Base-by-base conservation (phyloP, 257 asterid genomes). In the Nicotiana noctiflora region DNA sequence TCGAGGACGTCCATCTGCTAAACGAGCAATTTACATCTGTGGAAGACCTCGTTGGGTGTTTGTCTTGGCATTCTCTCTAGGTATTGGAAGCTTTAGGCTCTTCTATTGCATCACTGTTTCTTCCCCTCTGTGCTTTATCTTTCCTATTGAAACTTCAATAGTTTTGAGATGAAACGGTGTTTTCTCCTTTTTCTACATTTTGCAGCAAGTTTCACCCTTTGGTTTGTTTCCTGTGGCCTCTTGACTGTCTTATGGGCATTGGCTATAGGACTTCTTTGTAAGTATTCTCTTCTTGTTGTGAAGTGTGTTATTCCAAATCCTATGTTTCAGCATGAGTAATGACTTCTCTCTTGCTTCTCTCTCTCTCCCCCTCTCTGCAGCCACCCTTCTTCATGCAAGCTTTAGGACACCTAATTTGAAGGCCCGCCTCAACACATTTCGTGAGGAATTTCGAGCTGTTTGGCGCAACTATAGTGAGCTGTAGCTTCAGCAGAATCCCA, bases 381-480 rank as follows among this genome's bases (percentile, higher is more conserved):
- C 92, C 81, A 93, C 94, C 82, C 77, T 93, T 72, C 79, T 91
- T 62, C 98, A 95, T 85, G 97, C 98, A 82, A 95, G 98, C 86
- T 92, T 93, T 82, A 90, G 99, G 88, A 93, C 97, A n/a, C 99
- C 99, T 77, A 93, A 95, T 85, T 86, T 93, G 86, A 93, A 93
- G 88, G 99, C 98, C 82, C 99, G 98, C 61, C 84, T 95, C 83
- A 95, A 95, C 91, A 95, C 99, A 63, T 95, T 93, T 84, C 95
- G 98, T 4, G 99, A 95, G 87, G 99, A 95, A 86, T 93, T 95
- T 65, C 97, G 99, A 84, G 92, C 98, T 3, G 98, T 95, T 77
- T 95, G 98, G 98, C 97, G 98, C 86, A 92, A 91, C 86, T 92
- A 93, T 82, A 93, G 99, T 80, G 99, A 93, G 32, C 91, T 95